phyloP scores from a whole-genome alignment of 1,139 yeast species.

The Sugiyamaella castrensis region DNA sequence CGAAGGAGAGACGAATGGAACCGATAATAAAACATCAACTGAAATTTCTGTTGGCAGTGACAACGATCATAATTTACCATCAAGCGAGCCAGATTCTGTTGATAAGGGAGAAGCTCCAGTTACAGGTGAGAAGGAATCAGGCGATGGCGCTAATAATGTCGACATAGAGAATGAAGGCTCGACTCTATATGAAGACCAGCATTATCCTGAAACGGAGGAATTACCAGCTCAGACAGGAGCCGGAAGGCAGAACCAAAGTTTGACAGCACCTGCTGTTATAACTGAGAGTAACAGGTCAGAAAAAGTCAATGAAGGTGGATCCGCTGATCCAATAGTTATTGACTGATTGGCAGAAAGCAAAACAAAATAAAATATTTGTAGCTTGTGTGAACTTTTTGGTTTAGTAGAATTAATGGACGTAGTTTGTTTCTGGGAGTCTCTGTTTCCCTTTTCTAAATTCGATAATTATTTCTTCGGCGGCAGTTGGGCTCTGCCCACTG shows the following conservation, averaged over 20 bases:
- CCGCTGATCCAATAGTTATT: slow-evolving; percentile 15
- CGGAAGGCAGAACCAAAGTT: slow-evolving; percentile 12
- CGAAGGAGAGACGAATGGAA: neutral
- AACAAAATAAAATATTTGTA: neutral
- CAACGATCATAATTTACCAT: neutral
- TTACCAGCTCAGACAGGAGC: slow-evolving; percentile 2
- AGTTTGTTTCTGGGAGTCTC: too few species aligned
- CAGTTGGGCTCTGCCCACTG: too few species aligned
- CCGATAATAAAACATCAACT: neutral
- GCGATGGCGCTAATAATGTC: neutral
- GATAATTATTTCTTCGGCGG: too few species aligned
- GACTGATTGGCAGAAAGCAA: slow-evolving; percentile 6
- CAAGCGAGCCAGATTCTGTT: neutral
- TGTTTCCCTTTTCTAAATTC: too few species aligned
- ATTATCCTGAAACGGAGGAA: neutral
- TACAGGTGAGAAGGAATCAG: neutral
- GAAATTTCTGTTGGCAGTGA: neutral
- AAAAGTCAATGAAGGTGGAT: neutral
- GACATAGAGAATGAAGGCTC: slow-evolving; percentile 3
- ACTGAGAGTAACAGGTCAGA: neutral
- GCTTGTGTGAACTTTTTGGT: too few species aligned
- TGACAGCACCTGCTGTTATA: slow-evolving; percentile 6
- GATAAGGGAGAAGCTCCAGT: neutral
- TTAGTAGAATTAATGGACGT: too few species aligned
- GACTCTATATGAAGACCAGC: neutral